Base-by-base conservation (phyloP, 768 basidiomycete genomes). In the Amyloporia xantha region DNA sequence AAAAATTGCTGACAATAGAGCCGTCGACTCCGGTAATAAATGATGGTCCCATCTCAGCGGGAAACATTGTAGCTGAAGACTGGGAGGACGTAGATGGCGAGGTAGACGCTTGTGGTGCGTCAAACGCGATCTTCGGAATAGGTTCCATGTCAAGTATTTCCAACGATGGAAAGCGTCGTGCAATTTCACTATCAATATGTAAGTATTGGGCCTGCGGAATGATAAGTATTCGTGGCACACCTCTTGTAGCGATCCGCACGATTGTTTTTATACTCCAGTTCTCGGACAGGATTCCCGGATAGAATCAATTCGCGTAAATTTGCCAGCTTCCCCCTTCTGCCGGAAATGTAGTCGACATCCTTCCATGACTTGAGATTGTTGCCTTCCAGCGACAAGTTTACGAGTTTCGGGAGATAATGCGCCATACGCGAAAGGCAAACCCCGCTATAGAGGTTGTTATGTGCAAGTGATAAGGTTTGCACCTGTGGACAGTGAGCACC, bases 91-190 rank as follows among this genome's bases (percentile, higher is more conserved):
- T 37, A 44, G 73, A 48, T n/a, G 65, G 53, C 46, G 77, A 66
- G 27, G 71, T 60, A 28, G 82, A 71, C 36, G 78, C 61, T 28
- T 78, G 72, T 6, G 84, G 81, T 13, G 81, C 76, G 57, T 89
- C 91, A 55, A 93, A 94, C 1, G 80, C 78, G 49, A 95, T 91
- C 61, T 84, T 74, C 4, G 79, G 70, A 41, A 97, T 80, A 5
- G 88, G 75, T 62, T 86, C 83, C 54, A 82, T 79, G 62, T 98
- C 95, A 48, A 97, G 73, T 52, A 94, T 85, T 48, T 83, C 79
- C 35, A 98, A 66, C 25, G 87, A 78, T 1, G 87, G 75, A 61
- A 97, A 93, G 38, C 89, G 82, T 37, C 85, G 77, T 11, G 80
- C 74, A 50, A 95, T 76, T 54, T 93, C 88, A 55, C 93, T 61